Evolutionary conservation across 208 protist species (phyloP).

Genomic region (Trypanosoma boissoni): DNA sequence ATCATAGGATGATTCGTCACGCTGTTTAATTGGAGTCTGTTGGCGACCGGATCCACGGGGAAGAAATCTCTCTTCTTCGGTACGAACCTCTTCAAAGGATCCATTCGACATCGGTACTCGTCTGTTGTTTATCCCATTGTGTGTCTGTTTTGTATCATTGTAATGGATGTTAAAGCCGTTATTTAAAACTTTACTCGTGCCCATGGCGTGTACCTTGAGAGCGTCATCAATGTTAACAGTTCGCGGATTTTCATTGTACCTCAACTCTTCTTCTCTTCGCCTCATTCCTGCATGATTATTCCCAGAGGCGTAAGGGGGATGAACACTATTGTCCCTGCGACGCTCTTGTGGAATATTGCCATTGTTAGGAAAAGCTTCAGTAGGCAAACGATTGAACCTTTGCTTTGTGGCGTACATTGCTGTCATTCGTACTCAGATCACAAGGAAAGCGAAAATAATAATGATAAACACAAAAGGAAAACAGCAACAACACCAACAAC

Average conservation of each 20-base stretch:
- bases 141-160: not conserved
- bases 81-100: constrained; percentile 17
- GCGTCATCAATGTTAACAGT: not conserved
- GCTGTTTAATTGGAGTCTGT: not conserved
- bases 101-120: not conserved
- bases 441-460: no score
- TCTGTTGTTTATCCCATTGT: constrained; percentile 4
- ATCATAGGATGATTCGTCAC: constrained; percentile 20
- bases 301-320: no score
- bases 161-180: not conserved
- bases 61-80: constrained; percentile 1
- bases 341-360: no score
- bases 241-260: not conserved
- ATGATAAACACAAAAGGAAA: no score
- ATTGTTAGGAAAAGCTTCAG: no score
- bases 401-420: no score
- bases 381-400: no score
- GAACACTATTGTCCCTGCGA: no score
- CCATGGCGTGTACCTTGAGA: not conserved
- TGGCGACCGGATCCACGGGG: not conserved
- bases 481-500: no score
- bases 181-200: not conserved
- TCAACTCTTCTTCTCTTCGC: not conserved
- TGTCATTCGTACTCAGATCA: no score
- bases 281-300: no score